These are phyloP conservation scores for Crassisporium funariophilum DNA, from an alignment of 768 basidiomycete genomes.

Conservation along the genomic window DNA sequence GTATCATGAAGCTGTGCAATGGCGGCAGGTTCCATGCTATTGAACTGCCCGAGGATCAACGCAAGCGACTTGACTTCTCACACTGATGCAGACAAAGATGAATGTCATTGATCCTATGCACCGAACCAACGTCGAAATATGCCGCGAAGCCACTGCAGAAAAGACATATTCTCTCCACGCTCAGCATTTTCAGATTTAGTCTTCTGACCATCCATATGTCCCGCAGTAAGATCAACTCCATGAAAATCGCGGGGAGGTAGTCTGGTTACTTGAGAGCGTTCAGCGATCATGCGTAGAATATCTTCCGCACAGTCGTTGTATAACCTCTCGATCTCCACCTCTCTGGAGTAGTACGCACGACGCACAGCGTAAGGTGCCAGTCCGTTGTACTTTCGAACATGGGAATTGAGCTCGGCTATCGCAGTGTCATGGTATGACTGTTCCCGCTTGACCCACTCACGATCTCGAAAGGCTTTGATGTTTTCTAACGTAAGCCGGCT, in stretches of 20 bases:
- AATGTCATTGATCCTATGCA: too few species aligned
- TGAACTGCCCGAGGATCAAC: not conserved
- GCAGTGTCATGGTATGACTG: constrained; percentile 67
- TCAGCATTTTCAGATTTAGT: not conserved
- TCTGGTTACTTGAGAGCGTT: constrained; percentile 4
- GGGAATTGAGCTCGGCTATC: constrained; percentile 69
- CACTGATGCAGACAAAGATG: too few species aligned
- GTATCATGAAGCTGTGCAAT: not conserved
- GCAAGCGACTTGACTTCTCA: too few species aligned
- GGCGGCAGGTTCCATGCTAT: not conserved
- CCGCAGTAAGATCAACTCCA: constrained; percentile 8
- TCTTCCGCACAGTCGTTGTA: constrained; percentile 55
- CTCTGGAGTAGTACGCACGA: constrained; percentile 56
- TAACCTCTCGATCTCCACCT: constrained; percentile 56
- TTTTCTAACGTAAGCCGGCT: constrained; percentile 34
- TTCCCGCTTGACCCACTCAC: constrained; percentile 72
- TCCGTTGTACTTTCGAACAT: constrained; percentile 79
- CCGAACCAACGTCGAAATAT: constrained; percentile 11
- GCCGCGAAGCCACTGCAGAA: constrained; percentile 9
- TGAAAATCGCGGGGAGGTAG: not conserved
- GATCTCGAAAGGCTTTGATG: constrained; percentile 54
- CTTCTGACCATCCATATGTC: not conserved
- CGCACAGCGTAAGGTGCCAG: constrained; percentile 81
- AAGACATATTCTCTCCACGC: not conserved
- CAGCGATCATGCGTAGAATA: constrained; percentile 40